A percentile compares a stretch with the other conserved stretches of the same genome.
phyloP scores from a whole-genome alignment of 1,139 yeast species.

The Zhuliangozyma parablackwelliae region DNA sequence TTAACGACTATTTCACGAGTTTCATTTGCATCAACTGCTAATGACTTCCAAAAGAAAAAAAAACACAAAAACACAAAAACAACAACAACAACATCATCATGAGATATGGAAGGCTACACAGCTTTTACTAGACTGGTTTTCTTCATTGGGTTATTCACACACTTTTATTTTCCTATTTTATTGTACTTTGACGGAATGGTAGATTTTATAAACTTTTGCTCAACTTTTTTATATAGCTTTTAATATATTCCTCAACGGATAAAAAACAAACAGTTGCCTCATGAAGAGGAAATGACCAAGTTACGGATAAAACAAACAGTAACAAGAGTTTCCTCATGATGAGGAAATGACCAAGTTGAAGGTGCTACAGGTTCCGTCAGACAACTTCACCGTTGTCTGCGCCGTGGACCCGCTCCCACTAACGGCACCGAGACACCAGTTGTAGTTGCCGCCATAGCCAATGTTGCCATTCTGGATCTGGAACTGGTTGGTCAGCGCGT shows the following conservation, averaged over 20 bases:
- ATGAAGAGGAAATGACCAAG: constrained; percentile 1
- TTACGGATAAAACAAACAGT: neutral
- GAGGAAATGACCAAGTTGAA: constrained; percentile 6
- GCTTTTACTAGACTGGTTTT: neutral
- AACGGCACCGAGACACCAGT: constrained; percentile 48
- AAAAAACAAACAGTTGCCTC: neutral
- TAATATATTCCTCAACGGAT: constrained; percentile 10
- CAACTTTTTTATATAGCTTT: constrained; percentile 3
- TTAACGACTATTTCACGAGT: constrained; percentile 13
- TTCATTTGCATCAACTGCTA: constrained; percentile 47
- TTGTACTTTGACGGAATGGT: constrained; percentile 3
- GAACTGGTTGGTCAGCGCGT: constrained; percentile 47
- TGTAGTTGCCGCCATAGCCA: constrained; percentile 58
- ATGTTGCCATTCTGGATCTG: constrained; percentile 42
- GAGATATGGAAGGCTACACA: too few relatives aligned
- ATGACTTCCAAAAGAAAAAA: too few relatives aligned
- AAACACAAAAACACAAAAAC: constrained; percentile 11
- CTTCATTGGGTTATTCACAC: neutral
- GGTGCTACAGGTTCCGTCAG: constrained; percentile 35
- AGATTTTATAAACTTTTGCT: constrained; percentile 9
- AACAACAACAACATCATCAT: too few relatives aligned
- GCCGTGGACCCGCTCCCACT: constrained; percentile 37
- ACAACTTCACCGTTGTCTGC: constrained; percentile 53
- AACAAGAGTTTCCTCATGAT: neutral
- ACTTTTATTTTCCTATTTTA: neutral